These are phyloP conservation scores for Phytophthora europaea DNA, from an alignment of 352 stramenopile species.

Conservation along the genomic window DNA sequence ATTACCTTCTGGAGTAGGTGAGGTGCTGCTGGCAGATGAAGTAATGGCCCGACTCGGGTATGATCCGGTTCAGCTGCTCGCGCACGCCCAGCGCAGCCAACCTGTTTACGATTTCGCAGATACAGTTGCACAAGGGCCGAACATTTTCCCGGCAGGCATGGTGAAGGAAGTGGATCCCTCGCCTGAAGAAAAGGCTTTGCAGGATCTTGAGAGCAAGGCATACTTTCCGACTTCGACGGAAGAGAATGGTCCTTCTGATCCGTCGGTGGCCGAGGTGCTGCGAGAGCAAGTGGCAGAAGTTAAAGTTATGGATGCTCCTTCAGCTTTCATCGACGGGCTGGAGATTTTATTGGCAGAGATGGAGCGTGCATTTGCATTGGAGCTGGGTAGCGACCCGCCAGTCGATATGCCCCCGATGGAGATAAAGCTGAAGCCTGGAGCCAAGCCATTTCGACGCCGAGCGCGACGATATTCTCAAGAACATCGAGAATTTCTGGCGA, in stretches of 20 bases:
- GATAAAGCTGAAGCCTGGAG: background rate
- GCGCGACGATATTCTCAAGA: background rate
- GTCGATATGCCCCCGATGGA: constrained; percentile 1
- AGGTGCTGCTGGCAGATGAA: background rate
- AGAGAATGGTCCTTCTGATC: background rate
- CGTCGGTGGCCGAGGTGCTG: background rate
- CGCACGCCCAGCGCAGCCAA: background rate
- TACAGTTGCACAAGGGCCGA: background rate
- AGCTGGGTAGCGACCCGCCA: background rate
- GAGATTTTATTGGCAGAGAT: background rate
- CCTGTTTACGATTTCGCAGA: background rate
- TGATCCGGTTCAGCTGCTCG: background rate
- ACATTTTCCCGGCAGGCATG: background rate
- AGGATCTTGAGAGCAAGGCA: background rate
- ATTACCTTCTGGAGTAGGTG: background rate
- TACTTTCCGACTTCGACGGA: background rate
- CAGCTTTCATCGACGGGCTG: background rate
- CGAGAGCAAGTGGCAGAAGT: background rate
- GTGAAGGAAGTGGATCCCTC: background rate
- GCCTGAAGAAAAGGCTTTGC: background rate
- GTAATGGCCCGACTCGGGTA: background rate
- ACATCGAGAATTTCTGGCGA: background rate
- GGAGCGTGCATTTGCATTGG: background rate
- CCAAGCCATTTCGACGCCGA: background rate
- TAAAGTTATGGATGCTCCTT: background rate